These are phyloP conservation scores for Penicillium coffeae DNA, from an alignment of 495 filamentous ascomycete genomes.

Conservation along the genomic window DNA sequence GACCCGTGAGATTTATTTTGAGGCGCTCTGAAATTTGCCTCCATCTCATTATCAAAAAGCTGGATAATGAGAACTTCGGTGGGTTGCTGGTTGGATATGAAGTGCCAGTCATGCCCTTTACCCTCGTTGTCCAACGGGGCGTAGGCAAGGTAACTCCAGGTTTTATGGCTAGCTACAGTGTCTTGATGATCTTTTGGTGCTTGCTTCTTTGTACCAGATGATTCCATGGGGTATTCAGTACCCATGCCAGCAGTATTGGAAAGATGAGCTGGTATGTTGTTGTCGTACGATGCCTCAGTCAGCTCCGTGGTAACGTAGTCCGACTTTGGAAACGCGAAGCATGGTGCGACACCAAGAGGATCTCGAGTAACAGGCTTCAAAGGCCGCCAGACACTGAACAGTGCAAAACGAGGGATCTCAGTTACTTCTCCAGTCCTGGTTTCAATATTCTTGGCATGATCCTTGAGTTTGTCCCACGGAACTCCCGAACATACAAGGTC, in stretches of 20 bases:
- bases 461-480: not conserved
- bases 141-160: not conserved
- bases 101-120: slow-evolving; percentile 4
- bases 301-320: not conserved
- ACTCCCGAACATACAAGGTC: not conserved
- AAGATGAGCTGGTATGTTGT: not conserved
- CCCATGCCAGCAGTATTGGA: too few relatives aligned
- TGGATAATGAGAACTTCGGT: slow-evolving; percentile 1
- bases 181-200: not conserved
- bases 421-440: not conserved
- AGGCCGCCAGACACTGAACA: slow-evolving; percentile 2
- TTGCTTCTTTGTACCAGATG: not conserved
- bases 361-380: not conserved
- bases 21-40: not conserved
- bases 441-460: not conserved
- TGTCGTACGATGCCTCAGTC: not conserved
- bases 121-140: not conserved
- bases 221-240: too few relatives aligned
- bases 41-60: slow-evolving; percentile 4
- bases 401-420: slow-evolving; percentile 1
- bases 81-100: not conserved
- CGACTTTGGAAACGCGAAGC: not conserved
- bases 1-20: not conserved
- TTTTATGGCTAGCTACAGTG: not conserved
- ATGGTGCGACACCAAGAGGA: not conserved